These are phyloP conservation scores for Pistacia atlantica DNA, from an alignment of 345 rosid species.

Conservation along the genomic window DNA sequence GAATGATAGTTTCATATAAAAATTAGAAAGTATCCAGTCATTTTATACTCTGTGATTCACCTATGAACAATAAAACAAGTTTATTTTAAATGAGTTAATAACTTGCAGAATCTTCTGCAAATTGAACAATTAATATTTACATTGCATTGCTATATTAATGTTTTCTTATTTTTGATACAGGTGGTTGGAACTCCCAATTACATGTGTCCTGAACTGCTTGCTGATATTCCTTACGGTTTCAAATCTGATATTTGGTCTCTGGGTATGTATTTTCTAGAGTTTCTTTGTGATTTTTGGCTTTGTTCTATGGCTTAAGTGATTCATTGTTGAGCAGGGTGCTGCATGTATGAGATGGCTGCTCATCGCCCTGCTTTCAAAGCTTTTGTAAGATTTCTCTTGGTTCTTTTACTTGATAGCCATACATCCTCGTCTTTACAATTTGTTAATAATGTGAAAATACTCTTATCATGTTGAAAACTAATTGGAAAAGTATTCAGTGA, in stretches of 20 bases:
- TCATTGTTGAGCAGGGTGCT: constrained; percentile 75
- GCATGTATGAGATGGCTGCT: constrained; percentile 99
- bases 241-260: constrained; percentile 99
- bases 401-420: constrained; percentile 12
- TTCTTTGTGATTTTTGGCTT: neutral
- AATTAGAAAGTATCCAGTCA: neutral
- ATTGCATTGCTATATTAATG: constrained; percentile 23
- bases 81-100: neutral
- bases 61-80: too few relatives aligned
- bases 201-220: constrained; percentile 98
- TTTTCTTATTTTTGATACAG: constrained; percentile 39
- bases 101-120: neutral
- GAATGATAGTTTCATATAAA: neutral
- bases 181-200: constrained; percentile 99
- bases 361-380: constrained; percentile 98
- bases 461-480: neutral
- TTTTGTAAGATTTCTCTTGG: constrained; percentile 63
- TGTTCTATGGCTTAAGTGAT: constrained; percentile 27
- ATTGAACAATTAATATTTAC: neutral
- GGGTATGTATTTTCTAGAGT: constrained; percentile 46
- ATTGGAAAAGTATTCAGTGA: neutral
- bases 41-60: neutral
- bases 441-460: neutral
- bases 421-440: constrained; percentile 6
- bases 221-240: constrained; percentile 98